Evolutionary conservation across 179 eudicot genomes (phyloP), one percentile per base, ranked within the genome.

Genomic region (Silene noctiflora): DNA sequence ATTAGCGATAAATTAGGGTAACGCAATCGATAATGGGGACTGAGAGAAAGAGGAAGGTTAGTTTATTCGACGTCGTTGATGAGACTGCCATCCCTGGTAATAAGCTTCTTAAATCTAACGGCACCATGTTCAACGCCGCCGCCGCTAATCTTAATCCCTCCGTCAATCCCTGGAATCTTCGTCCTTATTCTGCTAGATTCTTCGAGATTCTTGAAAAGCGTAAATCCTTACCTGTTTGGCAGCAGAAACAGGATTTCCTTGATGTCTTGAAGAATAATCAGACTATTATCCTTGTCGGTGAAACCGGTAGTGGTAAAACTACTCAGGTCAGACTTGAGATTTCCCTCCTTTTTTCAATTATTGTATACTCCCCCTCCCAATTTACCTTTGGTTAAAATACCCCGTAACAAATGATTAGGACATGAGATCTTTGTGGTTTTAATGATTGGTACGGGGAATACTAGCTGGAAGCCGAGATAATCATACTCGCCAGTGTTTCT

Each of bases 261-360:
- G 80, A 87, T 72, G 97, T 75, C 6, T 72, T 93, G 4, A 86
- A 70, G 44, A 78, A 76, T 21, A 88, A 87, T 75, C 99, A 95
- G 82, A 88, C 87, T 56, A 76, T 95, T 2, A 86, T 95, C 29
- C 83, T 95, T 66, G 99, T 95, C n/a, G 99, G 99, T 67, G 99
- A 95, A 83, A 95, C 99, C 64, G 99, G 99, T 62, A 93, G 98
- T 81, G 99, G 99, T 69, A 95, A 95, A 88, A 95, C 99, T 19
- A 95, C 99, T 31, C 99, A 95, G 99, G 99, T 66, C 9, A 0
- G 3, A 62, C 4, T 61, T 33, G 1, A 19, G 1, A 19, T 3
- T 35, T 22, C 20, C 60, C 48, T 17, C 3, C 58, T 3, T 14
- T 39, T 33, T 33, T 31, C 35, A 31, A 31, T 31, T 31, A 31